Evolutionary conservation across 441 rosid species (phyloP).

Genomic region (Erysimum cheiri): DNA sequence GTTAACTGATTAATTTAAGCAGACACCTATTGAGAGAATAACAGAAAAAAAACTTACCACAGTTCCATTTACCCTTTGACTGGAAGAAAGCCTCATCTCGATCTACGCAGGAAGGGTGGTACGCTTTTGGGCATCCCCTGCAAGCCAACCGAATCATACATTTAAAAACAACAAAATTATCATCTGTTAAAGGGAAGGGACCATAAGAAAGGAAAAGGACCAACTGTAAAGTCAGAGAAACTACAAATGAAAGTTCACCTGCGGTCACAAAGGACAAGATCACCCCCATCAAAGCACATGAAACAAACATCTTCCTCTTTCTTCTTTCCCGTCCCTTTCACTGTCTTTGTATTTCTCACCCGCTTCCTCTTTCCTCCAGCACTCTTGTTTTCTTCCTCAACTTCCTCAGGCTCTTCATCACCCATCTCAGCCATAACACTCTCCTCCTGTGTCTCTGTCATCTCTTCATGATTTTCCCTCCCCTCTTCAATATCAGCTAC

Average conservation of each 20-base stretch:
- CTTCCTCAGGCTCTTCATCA: constrained; percentile 55
- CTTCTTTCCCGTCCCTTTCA: constrained; percentile 65
- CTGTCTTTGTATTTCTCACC: constrained; percentile 53
- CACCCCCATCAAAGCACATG: constrained; percentile 96
- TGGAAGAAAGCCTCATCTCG: constrained; percentile 88
- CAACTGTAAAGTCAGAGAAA: constrained; percentile 26
- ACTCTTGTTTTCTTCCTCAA: constrained; percentile 57
- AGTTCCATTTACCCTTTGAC: constrained; percentile 87
- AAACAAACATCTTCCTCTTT: constrained; percentile 97
- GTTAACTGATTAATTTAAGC: constrained; percentile 28
- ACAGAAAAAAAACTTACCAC: constrained; percentile 67
- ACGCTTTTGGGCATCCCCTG: constrained; percentile 99
- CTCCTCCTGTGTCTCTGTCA: constrained; percentile 46
- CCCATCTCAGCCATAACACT: constrained; percentile 44
- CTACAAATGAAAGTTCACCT: constrained; percentile 55
- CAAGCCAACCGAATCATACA: constrained; percentile 29
- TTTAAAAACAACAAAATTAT: constrained; percentile 3
- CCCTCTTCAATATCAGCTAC: constrained; percentile 44
- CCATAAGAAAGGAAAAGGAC: constrained; percentile 29
- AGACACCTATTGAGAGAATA: constrained; percentile 11
- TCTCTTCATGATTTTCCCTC: constrained; percentile 42
- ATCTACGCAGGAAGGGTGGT: constrained; percentile 87
- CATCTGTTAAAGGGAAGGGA: constrained; percentile 31
- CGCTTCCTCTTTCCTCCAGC: constrained; percentile 79
- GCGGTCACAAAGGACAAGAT: constrained; percentile 94